Base-by-base conservation (phyloP, 2,329 filamentous ascomycete species). In the Epichloe sp. region DNA sequence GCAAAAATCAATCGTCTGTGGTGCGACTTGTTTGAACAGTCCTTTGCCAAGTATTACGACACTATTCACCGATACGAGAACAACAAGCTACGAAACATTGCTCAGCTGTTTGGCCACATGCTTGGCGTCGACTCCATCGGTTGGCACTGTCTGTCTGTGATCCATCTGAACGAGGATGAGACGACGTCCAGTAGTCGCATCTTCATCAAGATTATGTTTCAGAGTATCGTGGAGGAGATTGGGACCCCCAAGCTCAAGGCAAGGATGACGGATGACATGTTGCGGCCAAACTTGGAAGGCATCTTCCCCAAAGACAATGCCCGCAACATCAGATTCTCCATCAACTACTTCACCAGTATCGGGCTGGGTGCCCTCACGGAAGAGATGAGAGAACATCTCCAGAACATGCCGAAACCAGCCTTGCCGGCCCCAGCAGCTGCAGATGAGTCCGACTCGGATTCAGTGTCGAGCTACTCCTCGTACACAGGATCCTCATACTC, bases 321-420 rank as follows among this genome's bases (percentile, higher is more conserved):
- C 23, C 83, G 87, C 63, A 93, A 96, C 68, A 89, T 90, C 40
- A 83, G 91, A 50, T 98, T 98, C 74, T 88, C 90, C 48, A 95
- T 98, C 82, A 98, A 98, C 70, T 98, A 96, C 76, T 97, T 98
- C 67, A 98, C 93, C 10, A 93, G 89, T 61, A 95, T 98, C 61
- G 89, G 90, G 53, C 94, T 98, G 86, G 93, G 93, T 64, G 82
- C 80, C 23, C 77, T 98, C 55, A 98, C 93, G 2, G 93, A 98
- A 64, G 86, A 89, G 58, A 95, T 96, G 88, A 83, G 93, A 66
- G 88, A 94, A 62, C 82, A 85, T 63, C 76, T 98, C 52, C 86
- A 90, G 65, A 95, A 89, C 62, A 80, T 94, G 68, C 90, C 90
- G 12, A 93, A 94, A 64, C 89, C 90, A 3, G 77, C 85, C 1